Evolutionary conservation across 2,329 filamentous ascomycete genomes (phyloP).

Genomic region (Phaeoacremonium minimum): DNA sequence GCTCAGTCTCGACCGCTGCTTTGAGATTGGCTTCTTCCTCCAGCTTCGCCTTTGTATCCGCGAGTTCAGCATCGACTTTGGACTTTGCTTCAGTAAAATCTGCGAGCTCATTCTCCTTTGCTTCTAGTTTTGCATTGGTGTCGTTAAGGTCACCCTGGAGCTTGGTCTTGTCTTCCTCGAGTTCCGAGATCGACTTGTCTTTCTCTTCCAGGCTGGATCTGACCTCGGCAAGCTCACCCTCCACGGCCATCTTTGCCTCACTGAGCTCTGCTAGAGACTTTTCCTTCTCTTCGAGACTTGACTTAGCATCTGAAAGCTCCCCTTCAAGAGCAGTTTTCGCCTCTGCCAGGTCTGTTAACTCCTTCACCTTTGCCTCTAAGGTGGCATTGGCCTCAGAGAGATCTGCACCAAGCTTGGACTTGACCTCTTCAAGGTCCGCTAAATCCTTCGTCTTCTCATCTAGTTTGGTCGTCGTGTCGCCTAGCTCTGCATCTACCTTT

Average conservation of each 20-base stretch:
- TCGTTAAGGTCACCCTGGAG: conserved; percentile 3
- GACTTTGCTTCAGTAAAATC: conserved; percentile 1
- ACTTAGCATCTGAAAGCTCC: not conserved
- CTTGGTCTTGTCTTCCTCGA: conserved; percentile 1
- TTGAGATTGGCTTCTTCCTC: not conserved
- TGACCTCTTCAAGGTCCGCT: not conserved
- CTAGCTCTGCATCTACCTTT: not conserved
- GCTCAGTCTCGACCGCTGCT: not conserved
- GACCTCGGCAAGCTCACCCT: not conserved
- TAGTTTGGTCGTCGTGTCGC: not conserved
- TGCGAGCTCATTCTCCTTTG: not conserved
- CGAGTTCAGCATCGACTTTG: conserved; percentile 1
- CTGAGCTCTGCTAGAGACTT: not conserved
- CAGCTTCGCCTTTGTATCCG: not conserved
- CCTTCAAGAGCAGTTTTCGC: not conserved
- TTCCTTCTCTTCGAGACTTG: not conserved
- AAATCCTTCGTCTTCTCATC: conserved; percentile 1
- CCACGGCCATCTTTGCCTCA: not conserved
- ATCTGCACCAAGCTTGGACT: not conserved
- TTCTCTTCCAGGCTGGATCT: conserved; percentile 1
- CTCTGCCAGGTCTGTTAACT: not conserved
- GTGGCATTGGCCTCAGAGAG: not conserved
- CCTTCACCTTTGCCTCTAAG: conserved; percentile 1
- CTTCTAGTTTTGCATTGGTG: not conserved
- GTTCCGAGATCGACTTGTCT: not conserved